phyloP scores from a whole-genome alignment of 768 basidiomycete genomes.

The Boletus subparvulus region DNA sequence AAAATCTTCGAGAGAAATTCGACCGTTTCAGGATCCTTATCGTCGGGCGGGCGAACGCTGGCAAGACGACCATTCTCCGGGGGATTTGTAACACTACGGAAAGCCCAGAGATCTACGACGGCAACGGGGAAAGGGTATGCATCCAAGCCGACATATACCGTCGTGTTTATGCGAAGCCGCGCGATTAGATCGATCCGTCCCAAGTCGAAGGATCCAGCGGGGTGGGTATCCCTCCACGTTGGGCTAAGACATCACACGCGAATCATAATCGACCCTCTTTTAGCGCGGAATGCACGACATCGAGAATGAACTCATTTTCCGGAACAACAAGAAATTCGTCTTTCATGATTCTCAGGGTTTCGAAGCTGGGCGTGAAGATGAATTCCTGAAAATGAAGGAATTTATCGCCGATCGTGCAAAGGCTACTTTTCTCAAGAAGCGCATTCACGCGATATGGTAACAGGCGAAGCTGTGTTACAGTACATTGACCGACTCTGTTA shows the following conservation, averaged over 20 bases:
- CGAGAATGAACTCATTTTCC: conserved; percentile 2
- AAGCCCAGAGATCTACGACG: conserved; percentile 1
- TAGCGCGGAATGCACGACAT: not conserved
- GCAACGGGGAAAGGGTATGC: not conserved
- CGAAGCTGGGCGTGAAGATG: too few relatives aligned
- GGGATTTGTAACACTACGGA: conserved; percentile 4
- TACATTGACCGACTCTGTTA: not conserved
- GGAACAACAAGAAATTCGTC: not conserved
- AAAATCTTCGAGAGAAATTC: too few relatives aligned
- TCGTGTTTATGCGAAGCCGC: not conserved
- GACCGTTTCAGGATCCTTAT: not conserved
- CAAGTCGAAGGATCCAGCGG: not conserved
- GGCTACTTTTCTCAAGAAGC: too few relatives aligned
- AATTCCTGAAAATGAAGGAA: too few relatives aligned
- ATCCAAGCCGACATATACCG: not conserved
- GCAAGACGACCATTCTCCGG: conserved; percentile 6
- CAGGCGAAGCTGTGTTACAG: too few relatives aligned
- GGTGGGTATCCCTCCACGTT: not conserved
- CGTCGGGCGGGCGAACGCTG: conserved; percentile 5
- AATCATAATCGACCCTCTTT: too few relatives aligned
- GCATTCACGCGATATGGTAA: too few relatives aligned
- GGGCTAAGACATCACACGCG: too few relatives aligned
- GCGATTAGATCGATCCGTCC: conserved; percentile 1
- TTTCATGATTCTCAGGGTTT: conserved; percentile 1
- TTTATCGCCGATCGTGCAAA: too few relatives aligned